Evolutionary conservation across 441 rosid species (phyloP).

Genomic region (Brassica balearica): DNA sequence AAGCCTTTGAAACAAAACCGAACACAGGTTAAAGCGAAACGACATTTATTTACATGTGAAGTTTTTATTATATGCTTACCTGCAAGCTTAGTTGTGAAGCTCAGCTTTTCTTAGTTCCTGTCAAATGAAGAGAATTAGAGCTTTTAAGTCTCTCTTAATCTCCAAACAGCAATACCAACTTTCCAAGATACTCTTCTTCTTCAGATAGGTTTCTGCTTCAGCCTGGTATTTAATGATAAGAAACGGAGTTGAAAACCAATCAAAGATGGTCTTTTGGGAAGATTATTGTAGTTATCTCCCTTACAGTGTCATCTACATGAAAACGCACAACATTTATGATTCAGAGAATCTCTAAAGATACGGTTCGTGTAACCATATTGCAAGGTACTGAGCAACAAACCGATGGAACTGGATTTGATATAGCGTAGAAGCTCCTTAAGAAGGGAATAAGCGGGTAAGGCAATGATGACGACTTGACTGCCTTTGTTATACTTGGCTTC

Average conservation of each 20-base stretch:
- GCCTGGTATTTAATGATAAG: slow-evolving; percentile 86
- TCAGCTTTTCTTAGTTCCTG: slow-evolving; percentile 75
- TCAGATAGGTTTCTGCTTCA: slow-evolving; percentile 65
- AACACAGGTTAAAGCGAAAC: not conserved
- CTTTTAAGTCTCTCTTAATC: slow-evolving; percentile 64
- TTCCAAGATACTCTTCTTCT: slow-evolving; percentile 83
- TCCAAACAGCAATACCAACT: slow-evolving; percentile 67
- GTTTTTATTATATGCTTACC: slow-evolving; percentile 49
- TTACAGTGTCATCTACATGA: slow-evolving; percentile 58
- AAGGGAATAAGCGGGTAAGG: slow-evolving; percentile 85
- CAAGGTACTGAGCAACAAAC: slow-evolving; percentile 50
- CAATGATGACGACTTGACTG: slow-evolving; percentile 64
- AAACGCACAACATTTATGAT: not conserved
- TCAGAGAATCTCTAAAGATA: not conserved
- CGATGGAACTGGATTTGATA: slow-evolving; percentile 39
- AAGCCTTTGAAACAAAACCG: slow-evolving; percentile 53
- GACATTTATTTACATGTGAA: not conserved
- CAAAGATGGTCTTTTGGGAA: slow-evolving; percentile 80
- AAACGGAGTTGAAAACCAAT: slow-evolving; percentile 86
- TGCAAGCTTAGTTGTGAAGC: slow-evolving; percentile 84
- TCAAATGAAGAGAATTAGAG: slow-evolving; percentile 57
- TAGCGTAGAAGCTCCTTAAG: slow-evolving; percentile 69
- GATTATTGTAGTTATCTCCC: slow-evolving; percentile 71
- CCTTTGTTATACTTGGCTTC: slow-evolving; percentile 69
- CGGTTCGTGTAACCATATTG: not conserved